A percentile compares a stretch with the other conserved stretches of the same genome.
These are phyloP conservation scores for Psilocybe cyanescens DNA, from an alignment of 768 basidiomycete species.

Conservation along the genomic window DNA sequence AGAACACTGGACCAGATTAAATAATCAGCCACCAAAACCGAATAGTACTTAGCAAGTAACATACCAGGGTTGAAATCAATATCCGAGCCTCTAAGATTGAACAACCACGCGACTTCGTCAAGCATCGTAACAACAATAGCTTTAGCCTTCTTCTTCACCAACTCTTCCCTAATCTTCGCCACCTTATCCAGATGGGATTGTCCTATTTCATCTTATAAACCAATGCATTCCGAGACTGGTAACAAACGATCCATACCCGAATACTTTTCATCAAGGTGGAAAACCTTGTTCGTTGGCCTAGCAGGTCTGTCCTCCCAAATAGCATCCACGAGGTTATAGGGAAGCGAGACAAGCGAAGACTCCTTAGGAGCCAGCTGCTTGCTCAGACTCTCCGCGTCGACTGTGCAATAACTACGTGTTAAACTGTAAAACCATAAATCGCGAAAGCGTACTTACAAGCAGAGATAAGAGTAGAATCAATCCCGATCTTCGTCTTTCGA, in stretches of 20 bases:
- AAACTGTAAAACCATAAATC: neutral
- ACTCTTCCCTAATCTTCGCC: constrained; percentile 60
- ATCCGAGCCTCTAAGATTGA: constrained; percentile 91
- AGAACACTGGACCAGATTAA: constrained; percentile 68
- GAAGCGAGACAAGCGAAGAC: constrained; percentile 70
- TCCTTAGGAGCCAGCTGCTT: constrained; percentile 55
- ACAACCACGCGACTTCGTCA: constrained; percentile 94
- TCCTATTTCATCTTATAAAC: constrained; percentile 38
- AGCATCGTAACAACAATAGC: constrained; percentile 86
- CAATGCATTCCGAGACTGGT: constrained; percentile 4
- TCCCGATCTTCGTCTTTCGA: constrained; percentile 67
- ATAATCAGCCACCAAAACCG: constrained; percentile 3
- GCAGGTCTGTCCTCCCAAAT: constrained; percentile 79
- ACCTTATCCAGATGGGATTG: constrained; percentile 72
- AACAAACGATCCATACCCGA: constrained; percentile 47
- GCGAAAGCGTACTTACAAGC: constrained; percentile 46
- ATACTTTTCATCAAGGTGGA: constrained; percentile 74
- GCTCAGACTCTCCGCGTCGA: constrained; percentile 65
- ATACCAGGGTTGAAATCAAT: constrained; percentile 80
- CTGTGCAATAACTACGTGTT: constrained; percentile 31
- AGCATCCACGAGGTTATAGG: constrained; percentile 75
- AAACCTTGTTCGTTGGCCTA: constrained; percentile 68
- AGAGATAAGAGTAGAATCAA: constrained; percentile 79
- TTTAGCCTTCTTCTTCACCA: constrained; percentile 64
- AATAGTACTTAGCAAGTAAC: constrained; percentile 5